Percentiles rank a stretch among this genome's conserved stretches.
These are phyloP conservation scores for Albizia julibrissin DNA, from an alignment of 306 rosid species.

Conservation along the genomic window DNA sequence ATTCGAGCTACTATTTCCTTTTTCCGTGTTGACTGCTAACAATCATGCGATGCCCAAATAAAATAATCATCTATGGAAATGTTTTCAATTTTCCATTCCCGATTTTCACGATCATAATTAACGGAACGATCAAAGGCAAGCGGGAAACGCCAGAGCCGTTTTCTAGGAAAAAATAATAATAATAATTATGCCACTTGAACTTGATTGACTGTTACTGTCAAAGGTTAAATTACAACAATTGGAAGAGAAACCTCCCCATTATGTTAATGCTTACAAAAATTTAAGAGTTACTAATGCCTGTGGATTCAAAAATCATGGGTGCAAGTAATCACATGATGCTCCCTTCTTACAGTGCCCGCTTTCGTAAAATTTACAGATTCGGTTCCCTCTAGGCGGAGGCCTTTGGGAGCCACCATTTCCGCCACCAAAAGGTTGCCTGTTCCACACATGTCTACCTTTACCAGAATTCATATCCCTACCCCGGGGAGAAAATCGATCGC, in stretches of 20 bases:
- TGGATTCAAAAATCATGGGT: slow-evolving; percentile 71
- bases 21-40: background rate
- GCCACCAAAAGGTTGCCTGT: slow-evolving; percentile 58
- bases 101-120: background rate
- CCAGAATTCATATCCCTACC: slow-evolving; percentile 51
- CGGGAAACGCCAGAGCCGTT: slow-evolving; percentile 18
- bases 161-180: slow-evolving; percentile 35
- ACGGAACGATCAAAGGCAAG: slow-evolving; percentile 17
- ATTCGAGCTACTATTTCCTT: background rate
- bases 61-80: background rate
- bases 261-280: slow-evolving; percentile 61
- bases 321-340: slow-evolving; percentile 65
- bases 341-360: slow-evolving; percentile 82
- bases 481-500: slow-evolving; percentile 53
- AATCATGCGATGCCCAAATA: background rate
- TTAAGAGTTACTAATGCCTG: slow-evolving; percentile 41
- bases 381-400: slow-evolving; percentile 71
- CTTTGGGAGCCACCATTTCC: slow-evolving; percentile 59
- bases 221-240: slow-evolving; percentile 67
- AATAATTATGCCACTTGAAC: slow-evolving; percentile 50
- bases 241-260: slow-evolving; percentile 50
- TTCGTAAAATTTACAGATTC: slow-evolving; percentile 87
- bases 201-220: slow-evolving; percentile 57
- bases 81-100: background rate
- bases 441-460: slow-evolving; percentile 59